These are phyloP conservation scores for Taiwanofungus camphoratus DNA, from an alignment of 1,284 basidiomycete species.

Conservation along the genomic window DNA sequence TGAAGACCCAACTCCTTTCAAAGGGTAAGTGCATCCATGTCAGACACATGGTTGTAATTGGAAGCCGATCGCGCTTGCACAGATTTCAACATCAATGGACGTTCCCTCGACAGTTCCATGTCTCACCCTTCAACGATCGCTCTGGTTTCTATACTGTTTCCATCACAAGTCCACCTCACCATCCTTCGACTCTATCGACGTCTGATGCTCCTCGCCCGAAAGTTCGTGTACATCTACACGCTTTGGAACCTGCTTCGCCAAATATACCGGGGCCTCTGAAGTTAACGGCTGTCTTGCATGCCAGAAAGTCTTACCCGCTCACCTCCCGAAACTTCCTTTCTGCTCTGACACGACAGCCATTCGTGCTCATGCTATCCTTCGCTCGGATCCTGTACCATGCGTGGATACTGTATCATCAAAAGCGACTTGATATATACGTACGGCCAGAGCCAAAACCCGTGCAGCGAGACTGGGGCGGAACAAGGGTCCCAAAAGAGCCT, in stretches of 20 bases:
- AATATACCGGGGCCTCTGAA: constrained; percentile 36
- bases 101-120: constrained; percentile 69
- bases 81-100: constrained; percentile 69
- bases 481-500: constrained; percentile 7
- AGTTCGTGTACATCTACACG: constrained; percentile 42
- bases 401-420: constrained; percentile 59
- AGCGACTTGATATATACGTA: constrained; percentile 55
- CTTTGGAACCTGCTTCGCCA: constrained; percentile 14
- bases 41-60: too few species aligned
- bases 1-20: constrained; percentile 33
- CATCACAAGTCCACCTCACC: constrained; percentile 33
- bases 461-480: constrained; percentile 11
- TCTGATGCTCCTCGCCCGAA: constrained; percentile 29
- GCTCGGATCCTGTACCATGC: constrained; percentile 66
- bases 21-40: constrained; percentile 35
- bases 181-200: constrained; percentile 6
- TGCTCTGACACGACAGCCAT: constrained; percentile 43
- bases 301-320: constrained; percentile 36
- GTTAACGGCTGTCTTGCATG: constrained; percentile 41
- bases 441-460: constrained; percentile 56
- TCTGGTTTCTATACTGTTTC: constrained; percentile 60
- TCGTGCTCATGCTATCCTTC: constrained; percentile 54
- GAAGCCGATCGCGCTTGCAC: background rate
- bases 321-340: constrained; percentile 36
- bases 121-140: constrained; percentile 78